Base-by-base conservation (phyloP, 176 grass and related monocot genomes). In the Tillandsia fasciculata region DNA sequence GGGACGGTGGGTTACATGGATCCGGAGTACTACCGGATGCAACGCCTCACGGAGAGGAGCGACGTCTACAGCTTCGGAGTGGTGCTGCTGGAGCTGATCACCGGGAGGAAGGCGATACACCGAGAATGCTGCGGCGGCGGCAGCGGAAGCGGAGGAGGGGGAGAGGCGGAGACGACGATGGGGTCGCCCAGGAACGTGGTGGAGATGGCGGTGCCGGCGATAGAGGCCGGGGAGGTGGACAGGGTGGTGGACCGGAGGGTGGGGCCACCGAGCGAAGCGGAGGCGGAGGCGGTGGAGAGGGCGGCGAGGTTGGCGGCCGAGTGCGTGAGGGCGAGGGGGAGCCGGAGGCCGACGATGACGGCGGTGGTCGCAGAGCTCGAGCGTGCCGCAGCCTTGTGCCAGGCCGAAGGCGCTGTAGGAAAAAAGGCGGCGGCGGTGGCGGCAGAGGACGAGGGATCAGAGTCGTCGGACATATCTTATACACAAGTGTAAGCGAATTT, bases 51-150 rank as follows among this genome's bases (percentile, higher is more conserved):
- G 2, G 77, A 85, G 64, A 76, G 86, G 29, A 99, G 95, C 76
- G 95, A 99, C 67, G 90, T 99, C 51, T 99, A 99, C 71, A 99
- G 95, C 78, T 99, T 94, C 63, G 95, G 95, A 49, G 82, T 99
- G 5, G 95, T 94, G 76, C 78, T 94, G 10, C 80, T 97, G 50
- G 89, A 97, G 80, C 79, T 97, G 3, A 70, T 97, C 68, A 97
- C 93, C 2, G 93, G 93, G 2, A 48, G 84, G 14, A 92, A 90
- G 73, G 93, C 93, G 12, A 79, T 97, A 61, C 79, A 92, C 75
- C 84, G 82, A 63, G 68, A 64, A 12, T 80, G 52, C 33, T 80
- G 52, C 33, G 71, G 49, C 42, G 89, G 88, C 26, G 82, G 80
- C 10, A 86, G 83, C 57, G 85, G 83, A 3, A 86, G 83, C 57